Percentiles rank a stretch among this genome's conserved stretches.
These are phyloP conservation scores for Geotrichum cucujoidarum DNA, from an alignment of 1,139 yeast genomes.

Conservation along the genomic window DNA sequence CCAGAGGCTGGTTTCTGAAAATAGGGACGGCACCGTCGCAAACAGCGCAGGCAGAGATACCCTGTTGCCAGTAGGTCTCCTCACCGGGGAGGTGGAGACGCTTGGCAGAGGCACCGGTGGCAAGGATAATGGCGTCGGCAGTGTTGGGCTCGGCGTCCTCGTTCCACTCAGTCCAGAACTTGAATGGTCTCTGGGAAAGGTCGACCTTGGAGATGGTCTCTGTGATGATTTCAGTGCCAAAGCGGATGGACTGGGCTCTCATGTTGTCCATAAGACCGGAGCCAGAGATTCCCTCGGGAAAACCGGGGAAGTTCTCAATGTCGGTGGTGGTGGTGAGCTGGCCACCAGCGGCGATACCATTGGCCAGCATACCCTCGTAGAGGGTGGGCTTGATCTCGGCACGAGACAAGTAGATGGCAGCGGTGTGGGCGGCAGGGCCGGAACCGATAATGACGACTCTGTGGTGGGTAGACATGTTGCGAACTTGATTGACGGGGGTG, in stretches of 20 bases:
- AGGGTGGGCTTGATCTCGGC: slow-evolving; percentile 92
- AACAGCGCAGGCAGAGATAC: slow-evolving; percentile 98
- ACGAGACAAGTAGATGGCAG: slow-evolving; percentile 92
- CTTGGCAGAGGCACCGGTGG: slow-evolving; percentile 97
- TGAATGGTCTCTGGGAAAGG: slow-evolving; percentile 79
- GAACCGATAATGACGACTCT: slow-evolving; percentile 91
- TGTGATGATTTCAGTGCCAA: slow-evolving; percentile 90
- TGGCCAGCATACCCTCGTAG: slow-evolving; percentile 95
- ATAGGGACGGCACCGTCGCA: slow-evolving; percentile 99
- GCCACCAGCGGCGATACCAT: slow-evolving; percentile 98
- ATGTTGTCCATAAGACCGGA: slow-evolving; percentile 84
- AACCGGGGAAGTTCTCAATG: slow-evolving; percentile 92
- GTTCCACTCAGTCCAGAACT: slow-evolving; percentile 92
- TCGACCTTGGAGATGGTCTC: slow-evolving; percentile 93
- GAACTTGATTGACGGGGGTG: slow-evolving; percentile 5
- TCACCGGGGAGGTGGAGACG: slow-evolving; percentile 93
- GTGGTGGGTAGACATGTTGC: slow-evolving; percentile 49
- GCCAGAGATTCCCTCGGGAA: slow-evolving; percentile 92
- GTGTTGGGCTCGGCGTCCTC: slow-evolving; percentile 80
- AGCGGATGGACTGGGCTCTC: slow-evolving; percentile 79
- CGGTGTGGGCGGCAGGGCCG: slow-evolving; percentile 99
- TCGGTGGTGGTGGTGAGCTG: slow-evolving; percentile 97
- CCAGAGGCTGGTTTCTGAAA: slow-evolving; percentile 94
- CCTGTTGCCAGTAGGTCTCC: slow-evolving; percentile 97
- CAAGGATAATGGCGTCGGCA: slow-evolving; percentile 85